Conservation (phyloP, 2,329 filamentous ascomycete genomes). For the Biscogniauxia marginata region DNA sequence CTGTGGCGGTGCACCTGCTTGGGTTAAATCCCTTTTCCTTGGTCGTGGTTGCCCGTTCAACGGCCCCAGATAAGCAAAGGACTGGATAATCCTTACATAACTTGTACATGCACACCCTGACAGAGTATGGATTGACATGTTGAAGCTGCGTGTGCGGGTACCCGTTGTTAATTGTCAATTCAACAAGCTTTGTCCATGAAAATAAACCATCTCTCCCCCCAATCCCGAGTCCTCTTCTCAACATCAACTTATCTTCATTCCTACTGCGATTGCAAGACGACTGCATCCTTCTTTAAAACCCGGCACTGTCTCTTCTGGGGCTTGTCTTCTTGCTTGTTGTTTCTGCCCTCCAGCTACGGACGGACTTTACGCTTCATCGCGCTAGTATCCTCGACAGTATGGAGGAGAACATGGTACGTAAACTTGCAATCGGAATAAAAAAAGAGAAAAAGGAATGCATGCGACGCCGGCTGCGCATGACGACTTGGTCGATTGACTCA, state of each 20-base stretch:
- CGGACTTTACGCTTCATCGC: slow-evolving; percentile 3
- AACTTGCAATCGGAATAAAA: background rate
- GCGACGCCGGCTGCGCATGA: background rate
- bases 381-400: slow-evolving; percentile 14
- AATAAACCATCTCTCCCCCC: background rate
- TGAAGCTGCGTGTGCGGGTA: background rate
- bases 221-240: background rate
- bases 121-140: background rate
- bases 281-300: slow-evolving; percentile 1
- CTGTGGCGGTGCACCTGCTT: too few species aligned
- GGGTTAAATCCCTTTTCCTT: background rate
- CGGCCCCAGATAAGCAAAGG: background rate
- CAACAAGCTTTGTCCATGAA: background rate
- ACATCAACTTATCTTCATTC: background rate
- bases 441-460: background rate
- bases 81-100: background rate
- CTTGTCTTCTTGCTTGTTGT: slow-evolving; percentile 10
- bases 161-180: background rate
- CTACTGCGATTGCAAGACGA: slow-evolving; percentile 4
- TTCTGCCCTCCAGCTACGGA: background rate
- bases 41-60: background rate
- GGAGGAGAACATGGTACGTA: slow-evolving; percentile 29
- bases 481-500: background rate
- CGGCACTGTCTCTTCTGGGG: slow-evolving; percentile 6
- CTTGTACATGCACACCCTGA: background rate